Evolutionary conservation across 1,284 basidiomycete species (phyloP).

Genomic region (Sutorius eximius): DNA sequence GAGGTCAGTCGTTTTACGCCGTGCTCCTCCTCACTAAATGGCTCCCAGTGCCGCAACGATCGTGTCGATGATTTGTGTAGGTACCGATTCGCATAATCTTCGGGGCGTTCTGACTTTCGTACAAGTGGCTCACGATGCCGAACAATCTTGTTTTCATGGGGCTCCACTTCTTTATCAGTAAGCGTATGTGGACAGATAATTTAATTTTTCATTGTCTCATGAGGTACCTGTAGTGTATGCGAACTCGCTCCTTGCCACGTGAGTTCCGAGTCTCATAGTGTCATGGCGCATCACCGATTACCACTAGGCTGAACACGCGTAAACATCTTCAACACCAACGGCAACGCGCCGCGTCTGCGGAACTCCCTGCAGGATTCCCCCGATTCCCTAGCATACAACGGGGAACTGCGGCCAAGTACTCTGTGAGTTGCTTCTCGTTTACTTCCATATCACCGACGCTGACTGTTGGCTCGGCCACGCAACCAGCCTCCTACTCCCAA

Average conservation of each 20-base stretch:
- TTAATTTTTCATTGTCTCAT: not conserved
- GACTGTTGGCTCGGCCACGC: constrained; percentile 5
- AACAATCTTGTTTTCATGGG: constrained; percentile 51
- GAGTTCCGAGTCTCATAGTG: constrained; percentile 3
- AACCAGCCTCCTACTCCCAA: constrained; percentile 14
- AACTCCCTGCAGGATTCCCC: constrained; percentile 36
- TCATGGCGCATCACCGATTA: not conserved
- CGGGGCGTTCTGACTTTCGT: constrained; percentile 22
- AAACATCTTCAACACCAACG: constrained; percentile 32
- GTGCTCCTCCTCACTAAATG: not conserved
- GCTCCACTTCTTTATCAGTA: constrained; percentile 51
- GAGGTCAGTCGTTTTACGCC: constrained; percentile 34
- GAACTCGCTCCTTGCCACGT: constrained; percentile 38
- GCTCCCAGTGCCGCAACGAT: constrained; percentile 43
- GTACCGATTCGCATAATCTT: constrained; percentile 19
- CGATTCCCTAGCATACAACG: constrained; percentile 20
- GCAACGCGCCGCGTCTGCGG: constrained; percentile 28
- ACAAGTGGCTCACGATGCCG: constrained; percentile 50
- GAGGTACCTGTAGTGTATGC: constrained; percentile 28
- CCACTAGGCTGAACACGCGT: constrained; percentile 29
- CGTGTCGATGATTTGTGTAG: constrained; percentile 50
- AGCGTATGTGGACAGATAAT: constrained; percentile 35
- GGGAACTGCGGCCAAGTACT: constrained; percentile 4
- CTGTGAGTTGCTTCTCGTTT: constrained; percentile 12
- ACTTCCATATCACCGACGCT: not conserved